Base-by-base conservation (phyloP, 1,284 basidiomycete species). In the Malassezia caprae region DNA sequence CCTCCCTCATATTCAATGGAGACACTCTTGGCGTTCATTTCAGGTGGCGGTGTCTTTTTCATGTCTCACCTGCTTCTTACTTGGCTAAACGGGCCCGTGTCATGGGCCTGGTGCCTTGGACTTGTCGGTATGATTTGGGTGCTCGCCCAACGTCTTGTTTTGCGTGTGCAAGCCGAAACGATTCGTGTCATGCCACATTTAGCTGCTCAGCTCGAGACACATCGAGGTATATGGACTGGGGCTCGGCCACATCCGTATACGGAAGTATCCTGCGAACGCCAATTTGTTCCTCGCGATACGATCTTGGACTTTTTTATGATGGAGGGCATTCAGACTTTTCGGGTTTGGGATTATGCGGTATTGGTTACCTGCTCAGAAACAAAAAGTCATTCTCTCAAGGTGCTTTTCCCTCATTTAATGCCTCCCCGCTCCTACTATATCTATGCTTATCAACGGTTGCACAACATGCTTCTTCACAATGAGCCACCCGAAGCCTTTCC, bases 251-350 rank as follows among this genome's bases (percentile, higher is more conserved):
- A 27, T n/a, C 15, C 19, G 15, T 51, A 12, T 21, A 8, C 43
- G 30, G 17, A 31, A 11, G 17, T 41, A 7, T 19, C 39, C 8
- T 17, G 35, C 37, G 24, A 37, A 23, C 45, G 37, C 19, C 2
- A 39, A 30, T 54, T 71, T 19, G 45, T 73, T 3, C 61, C 69
- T 0, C 57, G 65, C 13, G 67, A 73, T 37, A 37, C 50, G 1
- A 62, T 73, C 26, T 35, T 72, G 1, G 70, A 73, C 34, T 32
- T 69, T 2, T 58, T 68, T 32, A 55, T 70, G 12, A 53, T 54
- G 8, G 67, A 69, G 45, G 58, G 57, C 4, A 61, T 68, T 32
- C 56, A 60, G 2, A 44, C 53, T 11, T 73, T 62, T 42, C 52
- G 54, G 15, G 54, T 73, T 10, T 19, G 65, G 15, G 69, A 71